These are phyloP conservation scores for Neurospora sp. DNA, from an alignment of 495 filamentous ascomycete genomes.

Conservation along the genomic window DNA sequence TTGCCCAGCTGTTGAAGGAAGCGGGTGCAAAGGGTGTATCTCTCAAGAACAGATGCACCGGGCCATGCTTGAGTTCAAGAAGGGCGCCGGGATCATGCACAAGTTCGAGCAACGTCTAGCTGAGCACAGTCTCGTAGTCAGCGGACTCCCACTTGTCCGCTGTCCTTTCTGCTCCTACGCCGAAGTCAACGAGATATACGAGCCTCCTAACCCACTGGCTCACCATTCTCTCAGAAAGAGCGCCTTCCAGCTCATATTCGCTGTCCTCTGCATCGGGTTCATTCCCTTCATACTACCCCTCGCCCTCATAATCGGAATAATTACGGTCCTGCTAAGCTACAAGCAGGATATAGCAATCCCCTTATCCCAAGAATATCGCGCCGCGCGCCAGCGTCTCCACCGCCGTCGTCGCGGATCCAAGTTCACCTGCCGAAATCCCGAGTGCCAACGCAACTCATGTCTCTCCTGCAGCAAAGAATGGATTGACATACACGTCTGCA, in stretches of 20 bases:
- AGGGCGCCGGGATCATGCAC: conserved; percentile 56
- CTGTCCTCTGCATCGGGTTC: conserved; percentile 30
- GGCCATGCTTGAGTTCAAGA: conserved; percentile 56
- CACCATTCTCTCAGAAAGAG: background rate
- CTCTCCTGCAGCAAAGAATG: conserved; percentile 59
- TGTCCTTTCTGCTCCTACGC: conserved; percentile 91
- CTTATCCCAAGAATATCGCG: conserved; percentile 32
- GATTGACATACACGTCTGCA: conserved; percentile 65
- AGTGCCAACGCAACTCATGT: conserved; percentile 63
- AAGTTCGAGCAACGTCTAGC: conserved; percentile 70
- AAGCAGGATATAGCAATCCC: conserved; percentile 23
- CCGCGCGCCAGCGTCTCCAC: conserved; percentile 48
- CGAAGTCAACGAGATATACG: conserved; percentile 71
- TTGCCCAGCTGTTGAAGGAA: conserved; percentile 63
- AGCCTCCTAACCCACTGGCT: conserved; percentile 32
- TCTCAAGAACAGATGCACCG: conserved; percentile 54
- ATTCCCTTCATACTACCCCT: conserved; percentile 43
- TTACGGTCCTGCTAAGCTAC: conserved; percentile 30
- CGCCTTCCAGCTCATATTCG: conserved; percentile 35
- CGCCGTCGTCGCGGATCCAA: conserved; percentile 56
- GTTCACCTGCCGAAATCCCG: conserved; percentile 61
- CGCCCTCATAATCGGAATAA: conserved; percentile 21
- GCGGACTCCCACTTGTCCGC: conserved; percentile 61
- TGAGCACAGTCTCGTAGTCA: conserved; percentile 59
- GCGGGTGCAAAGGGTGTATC: conserved; percentile 67